phyloP scores from a whole-genome alignment of 208 protist species.

The Blechomonas ayalai region DNA sequence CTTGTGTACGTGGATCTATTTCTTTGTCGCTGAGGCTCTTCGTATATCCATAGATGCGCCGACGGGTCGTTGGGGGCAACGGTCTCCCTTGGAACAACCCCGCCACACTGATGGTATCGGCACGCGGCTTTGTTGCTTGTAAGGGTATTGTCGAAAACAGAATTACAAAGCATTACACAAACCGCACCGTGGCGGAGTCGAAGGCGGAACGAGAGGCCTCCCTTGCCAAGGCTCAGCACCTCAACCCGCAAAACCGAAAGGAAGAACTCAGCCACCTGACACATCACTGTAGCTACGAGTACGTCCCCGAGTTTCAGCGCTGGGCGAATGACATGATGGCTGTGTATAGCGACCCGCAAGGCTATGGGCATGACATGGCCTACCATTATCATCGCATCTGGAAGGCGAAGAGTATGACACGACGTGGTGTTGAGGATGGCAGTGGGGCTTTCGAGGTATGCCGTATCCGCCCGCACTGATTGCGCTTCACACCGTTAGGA shows the following conservation, averaged over 20 bases:
- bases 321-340: constrained; percentile 90
- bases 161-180: constrained; percentile 76
- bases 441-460: constrained; percentile 69
- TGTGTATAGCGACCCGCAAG: constrained; percentile 77
- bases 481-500: no score
- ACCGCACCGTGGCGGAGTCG: constrained; percentile 69
- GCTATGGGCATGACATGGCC: constrained; percentile 83
- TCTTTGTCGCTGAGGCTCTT: no score
- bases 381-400: constrained; percentile 90
- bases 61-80: no score
- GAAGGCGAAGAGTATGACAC: constrained; percentile 78
- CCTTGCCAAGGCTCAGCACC: constrained; percentile 38
- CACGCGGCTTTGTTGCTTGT: constrained; percentile 34
- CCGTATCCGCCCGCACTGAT: constrained; percentile 64
- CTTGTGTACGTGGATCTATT: no score
- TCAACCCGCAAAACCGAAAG: constrained; percentile 74
- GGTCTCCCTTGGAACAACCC: no score
- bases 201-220: constrained; percentile 58
- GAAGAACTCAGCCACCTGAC: constrained; percentile 82
- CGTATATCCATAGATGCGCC: no score
- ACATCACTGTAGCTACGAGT: constrained; percentile 85
- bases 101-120: no score
- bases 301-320: constrained; percentile 89
- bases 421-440: constrained; percentile 70
- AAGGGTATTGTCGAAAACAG: constrained; percentile 88